A percentile compares a stretch with the other conserved stretches of the same genome.
Conservation (phyloP, 345 rosid genomes). For the Trapa incisa region DNA sequence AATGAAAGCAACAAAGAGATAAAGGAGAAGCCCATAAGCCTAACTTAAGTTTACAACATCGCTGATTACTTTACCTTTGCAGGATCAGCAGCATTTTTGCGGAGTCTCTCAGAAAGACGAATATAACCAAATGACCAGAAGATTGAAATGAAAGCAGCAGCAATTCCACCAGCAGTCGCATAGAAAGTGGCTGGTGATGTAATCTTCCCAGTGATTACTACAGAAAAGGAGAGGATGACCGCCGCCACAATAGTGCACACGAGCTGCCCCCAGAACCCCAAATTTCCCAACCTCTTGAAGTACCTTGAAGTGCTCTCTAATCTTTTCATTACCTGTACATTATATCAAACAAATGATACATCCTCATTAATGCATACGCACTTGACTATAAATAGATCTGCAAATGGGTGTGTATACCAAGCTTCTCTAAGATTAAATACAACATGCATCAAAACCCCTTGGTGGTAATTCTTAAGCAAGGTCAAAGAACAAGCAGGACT, state of each 20-base stretch:
- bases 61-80: slow-evolving; percentile 51
- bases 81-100: slow-evolving; percentile 63
- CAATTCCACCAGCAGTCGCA: slow-evolving; percentile 81
- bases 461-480: neutral
- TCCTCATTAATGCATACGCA: neutral
- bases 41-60: neutral
- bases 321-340: slow-evolving; percentile 73
- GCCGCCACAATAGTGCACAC: slow-evolving; percentile 76
- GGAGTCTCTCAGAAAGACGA: slow-evolving; percentile 75
- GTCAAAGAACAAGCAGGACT: neutral
- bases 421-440: neutral
- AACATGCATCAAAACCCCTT: neutral
- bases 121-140: slow-evolving; percentile 96
- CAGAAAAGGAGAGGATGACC: slow-evolving; percentile 75
- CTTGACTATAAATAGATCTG: neutral
- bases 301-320: slow-evolving; percentile 80
- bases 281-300: slow-evolving; percentile 78
- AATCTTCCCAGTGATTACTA: slow-evolving; percentile 68
- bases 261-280: slow-evolving; percentile 96
- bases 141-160: slow-evolving; percentile 75
- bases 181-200: slow-evolving; percentile 75
- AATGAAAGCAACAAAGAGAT: neutral
- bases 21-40: neutral
- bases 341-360: slow-evolving; percentile 1
- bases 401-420: neutral